These are phyloP conservation scores for Lachnellula hyalina DNA, from an alignment of 2,329 filamentous ascomycete species.

Conservation along the genomic window DNA sequence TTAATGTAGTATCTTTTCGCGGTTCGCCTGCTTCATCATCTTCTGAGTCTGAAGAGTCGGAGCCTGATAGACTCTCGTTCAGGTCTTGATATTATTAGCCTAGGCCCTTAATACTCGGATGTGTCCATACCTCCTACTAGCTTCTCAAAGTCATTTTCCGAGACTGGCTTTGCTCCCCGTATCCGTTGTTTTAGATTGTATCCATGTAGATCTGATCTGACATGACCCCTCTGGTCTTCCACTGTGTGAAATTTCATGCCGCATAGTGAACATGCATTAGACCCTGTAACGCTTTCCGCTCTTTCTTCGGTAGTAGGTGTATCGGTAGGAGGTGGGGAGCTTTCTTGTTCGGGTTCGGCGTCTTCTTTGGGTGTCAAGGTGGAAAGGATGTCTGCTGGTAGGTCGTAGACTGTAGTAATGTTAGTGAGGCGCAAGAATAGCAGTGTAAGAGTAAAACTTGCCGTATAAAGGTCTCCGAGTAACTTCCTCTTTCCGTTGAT, in stretches of 20 bases:
- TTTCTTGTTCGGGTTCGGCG: constrained; percentile 21
- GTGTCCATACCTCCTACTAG: constrained; percentile 53
- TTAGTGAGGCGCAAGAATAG: constrained; percentile 8
- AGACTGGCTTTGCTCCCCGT: constrained; percentile 64
- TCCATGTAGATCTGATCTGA: constrained; percentile 83
- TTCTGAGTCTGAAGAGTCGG: constrained; percentile 65
- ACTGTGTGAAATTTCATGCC: constrained; percentile 64
- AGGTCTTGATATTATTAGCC: constrained; percentile 45
- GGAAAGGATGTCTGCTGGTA: constrained; percentile 33
- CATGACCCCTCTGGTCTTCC: constrained; percentile 77
- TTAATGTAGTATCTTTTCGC: constrained; percentile 65
- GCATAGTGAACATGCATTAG: constrained; percentile 80
- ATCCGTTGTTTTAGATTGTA: constrained; percentile 95
- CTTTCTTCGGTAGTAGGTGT: constrained; percentile 33
- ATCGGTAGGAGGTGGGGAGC: constrained; percentile 21
- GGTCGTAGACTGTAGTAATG: constrained; percentile 27
- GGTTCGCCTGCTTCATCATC: constrained; percentile 51
- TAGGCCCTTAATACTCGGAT: background rate
- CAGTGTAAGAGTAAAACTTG: constrained; percentile 16
- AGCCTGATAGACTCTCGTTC: constrained; percentile 89
- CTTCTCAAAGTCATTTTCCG: constrained; percentile 80
- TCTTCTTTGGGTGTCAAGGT: constrained; percentile 31
- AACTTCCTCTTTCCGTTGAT: constrained; percentile 34
- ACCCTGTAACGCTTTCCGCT: constrained; percentile 45
- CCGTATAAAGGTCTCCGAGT: constrained; percentile 36